These are phyloP conservation scores for Dendryphion nanum DNA, from an alignment of 2,329 filamentous ascomycete species.

Conservation along the genomic window DNA sequence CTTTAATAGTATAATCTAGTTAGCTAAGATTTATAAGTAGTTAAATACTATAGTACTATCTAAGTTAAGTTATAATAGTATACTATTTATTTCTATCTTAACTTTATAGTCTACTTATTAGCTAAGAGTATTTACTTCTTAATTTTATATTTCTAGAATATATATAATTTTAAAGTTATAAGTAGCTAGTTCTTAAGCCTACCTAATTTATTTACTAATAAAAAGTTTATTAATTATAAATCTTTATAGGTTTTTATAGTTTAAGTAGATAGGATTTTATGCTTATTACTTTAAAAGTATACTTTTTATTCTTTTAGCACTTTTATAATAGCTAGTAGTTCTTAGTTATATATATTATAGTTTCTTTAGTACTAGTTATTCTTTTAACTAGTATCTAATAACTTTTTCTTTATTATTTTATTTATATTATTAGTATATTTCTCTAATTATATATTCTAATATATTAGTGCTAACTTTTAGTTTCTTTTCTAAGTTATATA, in stretches of 20 bases:
- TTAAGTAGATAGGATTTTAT: conserved; percentile 3
- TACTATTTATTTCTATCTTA: neutral
- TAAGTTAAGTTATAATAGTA: conserved; percentile 2
- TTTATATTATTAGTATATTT: neutral
- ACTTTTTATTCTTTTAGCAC: conserved; percentile 4
- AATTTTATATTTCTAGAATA: conserved; percentile 4
- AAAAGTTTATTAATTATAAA: conserved; percentile 4
- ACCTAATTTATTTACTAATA: conserved; percentile 1
- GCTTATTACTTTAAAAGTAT: conserved; percentile 3
- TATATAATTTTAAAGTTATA: conserved; percentile 8
- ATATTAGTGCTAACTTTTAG: no score
- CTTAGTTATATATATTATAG: neutral
- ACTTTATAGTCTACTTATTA: neutral
- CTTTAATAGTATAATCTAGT: conserved; percentile 1
- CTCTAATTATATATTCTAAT: no score
- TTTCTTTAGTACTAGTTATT: neutral
- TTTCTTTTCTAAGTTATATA: no score
- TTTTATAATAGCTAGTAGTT: neutral
- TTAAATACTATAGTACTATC: conserved; percentile 1
- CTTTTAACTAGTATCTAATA: neutral
- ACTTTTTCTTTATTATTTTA: neutral
- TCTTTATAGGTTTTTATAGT: conserved; percentile 7
- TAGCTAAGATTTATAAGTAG: conserved; percentile 2
- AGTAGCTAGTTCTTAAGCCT: conserved; percentile 2
- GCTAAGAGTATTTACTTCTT: conserved; percentile 1